Conservation (phyloP, 2,329 filamentous ascomycete genomes). For the Diaporthe sp. region DNA sequence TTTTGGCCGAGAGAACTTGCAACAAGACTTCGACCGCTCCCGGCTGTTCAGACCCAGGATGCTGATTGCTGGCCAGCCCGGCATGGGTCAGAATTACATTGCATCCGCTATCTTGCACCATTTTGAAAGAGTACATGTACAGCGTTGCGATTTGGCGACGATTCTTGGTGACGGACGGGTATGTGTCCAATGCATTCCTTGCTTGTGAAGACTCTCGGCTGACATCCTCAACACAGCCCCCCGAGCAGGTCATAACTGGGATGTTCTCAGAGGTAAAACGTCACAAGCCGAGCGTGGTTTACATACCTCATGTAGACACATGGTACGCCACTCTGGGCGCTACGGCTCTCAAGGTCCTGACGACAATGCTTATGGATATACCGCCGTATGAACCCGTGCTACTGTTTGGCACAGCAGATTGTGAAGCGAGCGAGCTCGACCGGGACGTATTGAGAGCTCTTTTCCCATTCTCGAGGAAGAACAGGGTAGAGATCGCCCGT, state of each 20-base stretch:
- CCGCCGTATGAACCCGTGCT: slow-evolving; percentile 93
- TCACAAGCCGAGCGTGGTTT: slow-evolving; percentile 96
- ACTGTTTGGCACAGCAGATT: slow-evolving; percentile 87
- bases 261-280: slow-evolving; percentile 93
- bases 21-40: slow-evolving; percentile 86
- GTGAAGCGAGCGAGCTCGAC: slow-evolving; percentile 72
- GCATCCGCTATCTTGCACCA: slow-evolving; percentile 88
- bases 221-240: slow-evolving; percentile 62
- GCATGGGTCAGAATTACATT: slow-evolving; percentile 96
- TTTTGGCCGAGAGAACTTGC: slow-evolving; percentile 84
- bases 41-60: slow-evolving; percentile 91
- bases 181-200: slow-evolving; percentile 50
- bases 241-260: slow-evolving; percentile 90
- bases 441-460: slow-evolving; percentile 78
- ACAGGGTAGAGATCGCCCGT: slow-evolving; percentile 77
- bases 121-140: slow-evolving; percentile 93
- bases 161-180: slow-evolving; percentile 87
- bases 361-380: slow-evolving; percentile 84
- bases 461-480: slow-evolving; percentile 88
- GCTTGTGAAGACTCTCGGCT: slow-evolving; percentile 44
- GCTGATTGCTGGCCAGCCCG: slow-evolving; percentile 83
- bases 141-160: slow-evolving; percentile 92
- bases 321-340: slow-evolving; percentile 80
- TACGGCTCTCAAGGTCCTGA: slow-evolving; percentile 84
- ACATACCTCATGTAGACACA: slow-evolving; percentile 88